phyloP scores from a whole-genome alignment of 106 monocot species.

The Apostasia ramifera region DNA sequence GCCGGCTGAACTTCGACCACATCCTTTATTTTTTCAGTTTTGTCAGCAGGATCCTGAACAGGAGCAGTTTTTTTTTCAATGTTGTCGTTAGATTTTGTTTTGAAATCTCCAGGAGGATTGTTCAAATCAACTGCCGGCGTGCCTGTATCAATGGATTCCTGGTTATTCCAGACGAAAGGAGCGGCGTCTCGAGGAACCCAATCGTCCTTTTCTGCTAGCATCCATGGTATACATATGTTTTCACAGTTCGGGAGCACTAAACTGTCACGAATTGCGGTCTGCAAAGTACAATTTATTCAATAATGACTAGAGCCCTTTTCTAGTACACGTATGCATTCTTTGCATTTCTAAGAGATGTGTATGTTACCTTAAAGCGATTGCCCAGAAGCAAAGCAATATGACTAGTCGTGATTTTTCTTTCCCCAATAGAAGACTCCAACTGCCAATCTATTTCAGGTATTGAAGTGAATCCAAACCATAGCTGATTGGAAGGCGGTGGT shows the following conservation, averaged over 20 bases:
- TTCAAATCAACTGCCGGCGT: slow-evolving; percentile 14
- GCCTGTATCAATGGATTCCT: slow-evolving; percentile 29
- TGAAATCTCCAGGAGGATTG: slow-evolving; percentile 19
- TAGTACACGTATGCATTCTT: no score
- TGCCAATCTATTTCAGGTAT: slow-evolving; percentile 89
- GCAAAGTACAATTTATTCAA: slow-evolving; percentile 10
- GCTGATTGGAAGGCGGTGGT: slow-evolving; percentile 87
- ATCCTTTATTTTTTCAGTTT: slow-evolving; percentile 17
- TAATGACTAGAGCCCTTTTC: background rate
- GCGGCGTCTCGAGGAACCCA: slow-evolving; percentile 73
- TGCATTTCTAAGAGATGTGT: background rate
- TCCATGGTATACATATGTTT: slow-evolving; percentile 72
- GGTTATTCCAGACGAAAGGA: slow-evolving; percentile 65
- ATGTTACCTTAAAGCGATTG: slow-evolving; percentile 80
- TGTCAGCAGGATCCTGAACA: slow-evolving; percentile 8
- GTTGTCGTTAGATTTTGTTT: slow-evolving; percentile 11
- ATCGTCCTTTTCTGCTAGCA: slow-evolving; percentile 91
- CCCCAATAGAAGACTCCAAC: slow-evolving; percentile 76
- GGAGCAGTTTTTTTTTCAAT: slow-evolving; percentile 9
- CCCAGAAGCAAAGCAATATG: slow-evolving; percentile 58
- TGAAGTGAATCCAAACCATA: slow-evolving; percentile 83
- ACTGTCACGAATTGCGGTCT: slow-evolving; percentile 71
- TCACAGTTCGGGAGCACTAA: slow-evolving; percentile 90
- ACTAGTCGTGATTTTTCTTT: slow-evolving; percentile 62
- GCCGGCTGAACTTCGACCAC: slow-evolving; percentile 6